These are phyloP conservation scores for Macrolepiota fuliginosa DNA, from an alignment of 768 basidiomycete species.

Conservation along the genomic window DNA sequence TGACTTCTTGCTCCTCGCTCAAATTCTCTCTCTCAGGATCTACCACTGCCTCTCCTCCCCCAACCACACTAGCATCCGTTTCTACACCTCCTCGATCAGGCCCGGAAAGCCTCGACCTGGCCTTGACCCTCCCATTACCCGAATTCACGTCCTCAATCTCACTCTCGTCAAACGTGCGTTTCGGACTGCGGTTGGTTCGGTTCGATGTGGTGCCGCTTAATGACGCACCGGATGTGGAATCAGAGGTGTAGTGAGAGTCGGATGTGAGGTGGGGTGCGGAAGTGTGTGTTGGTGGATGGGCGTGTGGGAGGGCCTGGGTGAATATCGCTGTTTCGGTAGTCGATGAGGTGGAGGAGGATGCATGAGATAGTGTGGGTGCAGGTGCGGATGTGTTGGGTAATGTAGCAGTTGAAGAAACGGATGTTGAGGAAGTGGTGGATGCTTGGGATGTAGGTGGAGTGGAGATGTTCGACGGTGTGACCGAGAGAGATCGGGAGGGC, in stretches of 20 bases:
- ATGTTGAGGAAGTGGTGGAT: conserved; percentile 12
- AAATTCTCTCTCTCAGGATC: conserved; percentile 9
- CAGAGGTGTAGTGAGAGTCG: conserved; percentile 10
- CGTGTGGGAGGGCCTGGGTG: conserved; percentile 12
- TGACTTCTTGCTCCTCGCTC: conserved; percentile 15
- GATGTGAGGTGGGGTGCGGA: conserved; percentile 16
- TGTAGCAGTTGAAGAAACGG: conserved; percentile 11
- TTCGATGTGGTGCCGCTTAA: conserved; percentile 17
- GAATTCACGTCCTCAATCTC: conserved; percentile 16
- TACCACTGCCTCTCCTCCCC: conserved; percentile 3
- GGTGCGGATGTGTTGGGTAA: conserved; percentile 7
- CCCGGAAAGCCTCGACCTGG: conserved; percentile 11
- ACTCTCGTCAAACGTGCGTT: conserved; percentile 34
- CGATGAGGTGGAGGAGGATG: background rate
- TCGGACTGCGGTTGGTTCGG: conserved; percentile 19
- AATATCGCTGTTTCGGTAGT: conserved; percentile 5
- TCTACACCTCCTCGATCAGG: conserved; percentile 16
- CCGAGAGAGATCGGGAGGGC: conserved; percentile 17
- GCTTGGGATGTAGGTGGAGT: conserved; percentile 15
- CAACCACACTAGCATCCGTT: background rate
- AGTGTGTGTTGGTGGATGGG: conserved; percentile 13
- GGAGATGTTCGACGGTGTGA: conserved; percentile 19
- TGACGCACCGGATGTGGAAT: background rate
- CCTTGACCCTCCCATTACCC: background rate
- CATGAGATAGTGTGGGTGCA: background rate